A percentile compares a stretch with the other conserved stretches of the same genome.
Evolutionary conservation across 495 filamentous ascomycete genomes (phyloP).

Genomic region (Hypoxylon subgilvum): DNA sequence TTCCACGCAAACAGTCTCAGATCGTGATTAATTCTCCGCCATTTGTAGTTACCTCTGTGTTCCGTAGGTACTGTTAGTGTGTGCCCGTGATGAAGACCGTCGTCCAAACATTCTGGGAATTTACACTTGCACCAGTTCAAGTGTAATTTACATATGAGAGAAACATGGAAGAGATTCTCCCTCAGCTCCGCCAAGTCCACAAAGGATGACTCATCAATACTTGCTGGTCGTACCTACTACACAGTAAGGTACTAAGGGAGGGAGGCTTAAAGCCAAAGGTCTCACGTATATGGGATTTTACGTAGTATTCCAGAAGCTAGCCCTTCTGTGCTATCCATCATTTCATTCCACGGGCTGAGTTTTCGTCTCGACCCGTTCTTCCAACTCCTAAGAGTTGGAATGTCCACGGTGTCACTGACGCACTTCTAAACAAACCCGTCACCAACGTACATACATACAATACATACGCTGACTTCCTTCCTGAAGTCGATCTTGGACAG

Average conservation of each 20-base stretch:
- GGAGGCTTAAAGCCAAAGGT: conserved; percentile 28
- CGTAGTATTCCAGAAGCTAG: conserved; percentile 34
- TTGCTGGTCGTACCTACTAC: no score
- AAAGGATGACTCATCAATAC: conserved; percentile 22
- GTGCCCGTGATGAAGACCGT: conserved; percentile 16
- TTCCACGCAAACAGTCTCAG: conserved; percentile 38
- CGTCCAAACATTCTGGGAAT: conserved; percentile 7
- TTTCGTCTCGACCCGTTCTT: conserved; percentile 4
- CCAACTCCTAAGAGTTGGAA: conserved; percentile 21
- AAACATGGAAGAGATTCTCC: conserved; percentile 11
- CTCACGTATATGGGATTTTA: conserved; percentile 20
- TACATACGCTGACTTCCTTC: conserved; percentile 9
- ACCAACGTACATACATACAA: conserved; percentile 25
- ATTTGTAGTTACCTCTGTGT: conserved; percentile 13
- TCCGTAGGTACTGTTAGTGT: conserved; percentile 23
- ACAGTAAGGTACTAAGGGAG: no score
- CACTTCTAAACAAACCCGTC: conserved; percentile 25
- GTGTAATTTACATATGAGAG: not conserved
- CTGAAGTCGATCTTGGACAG: conserved; percentile 7
- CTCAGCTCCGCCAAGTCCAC: conserved; percentile 24
- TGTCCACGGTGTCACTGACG: conserved; percentile 35
- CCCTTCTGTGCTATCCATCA: conserved; percentile 8
- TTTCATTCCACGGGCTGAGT: conserved; percentile 24
- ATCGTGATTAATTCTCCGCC: conserved; percentile 39
- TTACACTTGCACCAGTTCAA: no score